Evolutionary conservation across 225 moss, liverwort and hornwort species (phyloP).

Genomic region (Pseudisothecium myosuroides): DNA sequence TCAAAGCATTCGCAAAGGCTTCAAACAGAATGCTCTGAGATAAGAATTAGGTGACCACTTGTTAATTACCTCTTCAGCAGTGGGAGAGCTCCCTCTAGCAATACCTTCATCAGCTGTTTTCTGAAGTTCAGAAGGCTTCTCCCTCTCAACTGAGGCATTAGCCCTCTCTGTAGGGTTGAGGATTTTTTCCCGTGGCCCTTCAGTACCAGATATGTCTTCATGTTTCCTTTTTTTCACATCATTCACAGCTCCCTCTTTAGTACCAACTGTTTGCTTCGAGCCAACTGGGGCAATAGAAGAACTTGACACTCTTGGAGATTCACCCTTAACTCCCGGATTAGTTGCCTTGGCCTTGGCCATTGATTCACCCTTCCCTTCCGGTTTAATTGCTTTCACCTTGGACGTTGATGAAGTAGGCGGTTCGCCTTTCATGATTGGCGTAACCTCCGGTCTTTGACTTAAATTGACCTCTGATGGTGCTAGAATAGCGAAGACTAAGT

Average conservation of each 20-base stretch:
- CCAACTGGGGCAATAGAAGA: neutral
- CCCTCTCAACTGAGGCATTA: neutral
- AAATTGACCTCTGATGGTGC: neutral
- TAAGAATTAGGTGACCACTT: neutral
- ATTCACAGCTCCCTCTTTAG: neutral
- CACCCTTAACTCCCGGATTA: neutral
- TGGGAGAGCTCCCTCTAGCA: neutral
- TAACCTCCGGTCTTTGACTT: neutral
- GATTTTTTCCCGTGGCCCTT: neutral
- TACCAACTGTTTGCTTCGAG: neutral
- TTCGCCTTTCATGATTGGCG: neutral
- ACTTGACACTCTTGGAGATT: neutral
- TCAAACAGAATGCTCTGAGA: neutral
- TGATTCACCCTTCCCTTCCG: neutral
- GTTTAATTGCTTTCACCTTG: neutral
- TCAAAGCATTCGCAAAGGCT: neutral
- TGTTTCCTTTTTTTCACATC: neutral
- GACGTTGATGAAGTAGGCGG: neutral
- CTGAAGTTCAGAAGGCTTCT: neutral
- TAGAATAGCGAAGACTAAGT: neutral
- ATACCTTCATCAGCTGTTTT: neutral
- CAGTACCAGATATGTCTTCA: neutral
- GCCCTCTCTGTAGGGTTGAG: neutral
- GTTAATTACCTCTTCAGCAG: constrained; percentile 2
- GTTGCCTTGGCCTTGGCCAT: neutral